Evolutionary conservation across 441 rosid species (phyloP).

Genomic region (Erodium chrysanthum): DNA sequence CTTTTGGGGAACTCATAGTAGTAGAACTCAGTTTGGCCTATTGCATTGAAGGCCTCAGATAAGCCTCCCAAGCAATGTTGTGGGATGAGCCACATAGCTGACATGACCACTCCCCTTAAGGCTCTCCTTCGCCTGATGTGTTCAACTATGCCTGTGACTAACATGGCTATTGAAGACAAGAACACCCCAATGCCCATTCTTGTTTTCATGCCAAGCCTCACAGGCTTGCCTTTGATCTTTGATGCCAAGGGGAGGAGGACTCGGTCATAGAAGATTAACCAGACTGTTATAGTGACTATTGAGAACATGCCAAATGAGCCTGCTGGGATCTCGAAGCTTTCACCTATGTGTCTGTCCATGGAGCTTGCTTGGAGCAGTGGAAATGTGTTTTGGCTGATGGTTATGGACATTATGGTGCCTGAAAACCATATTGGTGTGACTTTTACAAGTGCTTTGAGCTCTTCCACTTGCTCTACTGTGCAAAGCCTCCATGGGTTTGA

Average conservation of each 20-base stretch:
- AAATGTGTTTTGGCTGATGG: slow-evolving; percentile 57
- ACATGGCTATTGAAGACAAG: slow-evolving; percentile 54
- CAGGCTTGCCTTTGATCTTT: slow-evolving; percentile 52
- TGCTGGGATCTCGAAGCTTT: slow-evolving; percentile 63
- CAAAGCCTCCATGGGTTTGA: slow-evolving; percentile 65
- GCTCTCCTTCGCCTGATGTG: slow-evolving; percentile 49
- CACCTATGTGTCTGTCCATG: slow-evolving; percentile 57
- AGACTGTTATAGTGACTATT: slow-evolving; percentile 39
- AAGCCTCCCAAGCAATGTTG: slow-evolving; percentile 56
- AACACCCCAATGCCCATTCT: slow-evolving; percentile 78
- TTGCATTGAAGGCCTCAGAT: slow-evolving; percentile 67
- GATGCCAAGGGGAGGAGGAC: slow-evolving; percentile 58
- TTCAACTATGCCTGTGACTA: slow-evolving; percentile 53
- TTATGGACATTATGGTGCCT: slow-evolving; percentile 61
- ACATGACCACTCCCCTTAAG: slow-evolving; percentile 38
- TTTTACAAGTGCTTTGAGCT: slow-evolving; percentile 65
- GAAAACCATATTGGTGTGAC: slow-evolving; percentile 84
- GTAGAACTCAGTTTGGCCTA: slow-evolving; percentile 78
- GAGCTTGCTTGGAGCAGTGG: slow-evolving; percentile 61
- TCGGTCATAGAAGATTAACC: slow-evolving; percentile 68
- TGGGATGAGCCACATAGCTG: slow-evolving; percentile 83
- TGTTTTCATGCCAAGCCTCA: slow-evolving; percentile 42
- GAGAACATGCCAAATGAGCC: slow-evolving; percentile 58
- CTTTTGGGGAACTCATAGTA: slow-evolving; percentile 75
- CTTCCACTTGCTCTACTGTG: slow-evolving; percentile 79